Evolutionary conservation across 2,329 filamentous ascomycete genomes (phyloP).

Genomic region (Pseudogymnoascus sp.): DNA sequence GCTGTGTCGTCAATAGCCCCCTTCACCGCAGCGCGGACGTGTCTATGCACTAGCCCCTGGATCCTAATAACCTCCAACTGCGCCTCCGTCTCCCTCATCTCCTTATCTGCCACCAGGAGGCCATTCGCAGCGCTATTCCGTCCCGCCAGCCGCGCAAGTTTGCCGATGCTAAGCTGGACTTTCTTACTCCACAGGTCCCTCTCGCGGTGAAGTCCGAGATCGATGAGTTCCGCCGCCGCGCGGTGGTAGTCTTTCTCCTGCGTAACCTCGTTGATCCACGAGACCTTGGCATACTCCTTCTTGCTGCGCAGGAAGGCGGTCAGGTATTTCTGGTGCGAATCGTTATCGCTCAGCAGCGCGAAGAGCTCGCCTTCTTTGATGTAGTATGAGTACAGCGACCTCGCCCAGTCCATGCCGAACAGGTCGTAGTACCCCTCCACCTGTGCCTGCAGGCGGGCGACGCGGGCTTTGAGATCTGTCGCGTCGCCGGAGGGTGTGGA

Average conservation of each 20-base stretch:
- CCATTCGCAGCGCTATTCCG: conserved; percentile 31
- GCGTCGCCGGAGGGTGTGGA: conserved; percentile 17
- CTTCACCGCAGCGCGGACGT: conserved; percentile 59
- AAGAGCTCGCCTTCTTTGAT: conserved; percentile 60
- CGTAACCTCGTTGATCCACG: conserved; percentile 91
- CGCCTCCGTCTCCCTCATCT: conserved; percentile 29
- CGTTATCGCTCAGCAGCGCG: conserved; percentile 62
- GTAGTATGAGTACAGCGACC: conserved; percentile 72
- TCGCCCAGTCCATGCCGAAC: conserved; percentile 46
- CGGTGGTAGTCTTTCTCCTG: conserved; percentile 66
- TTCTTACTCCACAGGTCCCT: conserved; percentile 86
- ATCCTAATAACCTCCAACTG: conserved; percentile 49
- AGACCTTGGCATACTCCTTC: conserved; percentile 65
- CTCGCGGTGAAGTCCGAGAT: conserved; percentile 64
- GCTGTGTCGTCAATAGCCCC: conserved; percentile 73
- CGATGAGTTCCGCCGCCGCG: conserved; percentile 64
- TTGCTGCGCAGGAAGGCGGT: conserved; percentile 71
- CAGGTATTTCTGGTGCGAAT: conserved; percentile 62
- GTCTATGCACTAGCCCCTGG: conserved; percentile 71
- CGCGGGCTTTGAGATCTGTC: conserved; percentile 16
- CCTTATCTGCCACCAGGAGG: conserved; percentile 23
- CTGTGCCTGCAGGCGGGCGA: conserved; percentile 15
- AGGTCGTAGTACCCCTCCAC: conserved; percentile 26
- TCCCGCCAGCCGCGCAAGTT: conserved; percentile 67
- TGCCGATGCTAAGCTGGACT: conserved; percentile 82